phyloP scores from a whole-genome alignment of 1,284 basidiomycete genomes.

The Fistulina hepatica region DNA sequence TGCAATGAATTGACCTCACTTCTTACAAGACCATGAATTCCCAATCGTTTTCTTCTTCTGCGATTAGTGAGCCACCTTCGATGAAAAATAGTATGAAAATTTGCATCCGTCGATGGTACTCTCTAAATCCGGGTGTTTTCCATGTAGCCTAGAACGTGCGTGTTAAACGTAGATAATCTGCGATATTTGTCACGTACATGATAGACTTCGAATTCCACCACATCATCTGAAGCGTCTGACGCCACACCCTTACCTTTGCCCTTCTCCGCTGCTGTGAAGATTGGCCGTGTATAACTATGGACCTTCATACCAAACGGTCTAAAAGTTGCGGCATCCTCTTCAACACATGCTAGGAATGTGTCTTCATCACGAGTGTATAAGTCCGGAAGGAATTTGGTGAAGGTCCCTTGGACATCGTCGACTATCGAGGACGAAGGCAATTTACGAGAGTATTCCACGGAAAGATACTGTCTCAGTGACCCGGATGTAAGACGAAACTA shows the following conservation, averaged over 20 bases:
- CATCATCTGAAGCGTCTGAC: slow-evolving; percentile 41
- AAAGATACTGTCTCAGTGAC: slow-evolving; percentile 68
- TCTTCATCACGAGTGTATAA: slow-evolving; percentile 59
- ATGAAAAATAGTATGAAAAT: slow-evolving; percentile 91
- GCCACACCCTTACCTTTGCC: slow-evolving; percentile 37
- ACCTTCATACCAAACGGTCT: slow-evolving; percentile 70
- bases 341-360: slow-evolving; percentile 57
- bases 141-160: slow-evolving; percentile 54
- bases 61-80: slow-evolving; percentile 90
- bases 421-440: slow-evolving; percentile 66
- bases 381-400: slow-evolving; percentile 75
- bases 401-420: slow-evolving; percentile 76
- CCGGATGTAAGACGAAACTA: slow-evolving; percentile 81
- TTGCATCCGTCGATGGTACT: slow-evolving; percentile 93
- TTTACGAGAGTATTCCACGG: slow-evolving; percentile 57
- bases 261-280: slow-evolving; percentile 32
- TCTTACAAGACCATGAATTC: slow-evolving; percentile 76
- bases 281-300: slow-evolving; percentile 58
- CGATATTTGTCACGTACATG: slow-evolving; percentile 47
- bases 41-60: slow-evolving; percentile 83
- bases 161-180: slow-evolving; percentile 1
- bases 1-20: no score
- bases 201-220: slow-evolving; percentile 73
- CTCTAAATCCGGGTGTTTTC: slow-evolving; percentile 81
- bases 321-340: slow-evolving; percentile 66